These are phyloP conservation scores for Trichoderma sp. DNA, from an alignment of 2,329 filamentous ascomycete species.

Conservation along the genomic window DNA sequence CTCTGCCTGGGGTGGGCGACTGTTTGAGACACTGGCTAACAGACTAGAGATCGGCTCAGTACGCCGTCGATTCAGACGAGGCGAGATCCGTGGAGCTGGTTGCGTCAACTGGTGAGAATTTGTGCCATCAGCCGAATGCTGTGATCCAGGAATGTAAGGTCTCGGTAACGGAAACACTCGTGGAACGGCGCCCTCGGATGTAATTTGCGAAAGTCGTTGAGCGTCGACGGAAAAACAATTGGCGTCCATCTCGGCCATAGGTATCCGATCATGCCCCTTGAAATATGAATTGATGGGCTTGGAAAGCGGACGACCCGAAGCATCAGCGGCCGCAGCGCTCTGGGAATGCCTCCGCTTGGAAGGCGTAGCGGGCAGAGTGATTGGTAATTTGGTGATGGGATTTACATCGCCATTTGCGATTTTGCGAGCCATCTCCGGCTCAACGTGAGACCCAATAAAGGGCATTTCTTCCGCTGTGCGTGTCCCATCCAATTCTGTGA, in stretches of 20 bases:
- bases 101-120: slow-evolving; percentile 16
- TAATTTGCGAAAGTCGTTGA: slow-evolving; percentile 49
- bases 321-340: slow-evolving; percentile 27
- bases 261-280: slow-evolving; percentile 51
- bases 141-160: slow-evolving; percentile 52
- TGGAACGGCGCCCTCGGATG: slow-evolving; percentile 51
- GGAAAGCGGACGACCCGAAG: slow-evolving; percentile 31
- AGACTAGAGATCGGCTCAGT: slow-evolving; percentile 55
- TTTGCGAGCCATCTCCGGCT: slow-evolving; percentile 66
- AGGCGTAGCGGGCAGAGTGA: slow-evolving; percentile 46
- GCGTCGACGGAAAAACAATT: slow-evolving; percentile 60
- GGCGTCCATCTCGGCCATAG: slow-evolving; percentile 63
- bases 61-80: slow-evolving; percentile 49
- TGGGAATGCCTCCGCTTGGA: slow-evolving; percentile 47
- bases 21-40: slow-evolving; percentile 35
- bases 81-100: slow-evolving; percentile 34
- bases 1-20: slow-evolving; percentile 27
- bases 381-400: slow-evolving; percentile 79
- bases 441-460: slow-evolving; percentile 76
- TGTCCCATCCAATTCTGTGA: slow-evolving; percentile 66
- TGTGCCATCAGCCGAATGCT: slow-evolving; percentile 23
- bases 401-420: slow-evolving; percentile 83
- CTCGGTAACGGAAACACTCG: slow-evolving; percentile 61
- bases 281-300: slow-evolving; percentile 61
- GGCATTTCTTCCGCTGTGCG: slow-evolving; percentile 70